Evolutionary conservation across 768 basidiomycete genomes (phyloP).

Genomic region (Strobilomyces dryophilus): DNA sequence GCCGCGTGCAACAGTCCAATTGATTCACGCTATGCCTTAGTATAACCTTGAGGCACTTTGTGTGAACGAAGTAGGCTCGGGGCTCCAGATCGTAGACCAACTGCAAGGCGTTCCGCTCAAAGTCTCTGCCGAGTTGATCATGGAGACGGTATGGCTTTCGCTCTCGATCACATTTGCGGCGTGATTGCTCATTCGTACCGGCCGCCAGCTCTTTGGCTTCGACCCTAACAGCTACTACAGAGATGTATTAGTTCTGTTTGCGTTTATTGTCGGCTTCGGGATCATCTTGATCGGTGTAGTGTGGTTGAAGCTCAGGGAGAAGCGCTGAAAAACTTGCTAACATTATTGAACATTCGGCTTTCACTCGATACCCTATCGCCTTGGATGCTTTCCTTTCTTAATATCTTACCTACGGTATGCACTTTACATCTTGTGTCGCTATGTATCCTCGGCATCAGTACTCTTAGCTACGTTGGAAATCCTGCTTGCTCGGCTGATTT

Average conservation of each 20-base stretch:
- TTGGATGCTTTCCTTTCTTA: too few relatives aligned
- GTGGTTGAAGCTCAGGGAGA: conserved; percentile 73
- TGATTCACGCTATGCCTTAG: conserved; percentile 5
- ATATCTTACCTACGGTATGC: too few relatives aligned
- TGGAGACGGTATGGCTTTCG: conserved; percentile 63
- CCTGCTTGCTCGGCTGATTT: too few relatives aligned
- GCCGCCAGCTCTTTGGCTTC: conserved; percentile 78
- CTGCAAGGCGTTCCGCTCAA: conserved; percentile 79
- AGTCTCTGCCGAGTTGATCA: conserved; percentile 78
- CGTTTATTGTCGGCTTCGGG: conserved; percentile 78
- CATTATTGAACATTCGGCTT: too few relatives aligned
- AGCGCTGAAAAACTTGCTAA: conserved; percentile 41
- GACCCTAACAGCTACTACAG: conserved; percentile 78
- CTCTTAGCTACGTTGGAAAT: too few relatives aligned
- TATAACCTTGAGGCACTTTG: conserved; percentile 80
- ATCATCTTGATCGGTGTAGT: conserved; percentile 70
- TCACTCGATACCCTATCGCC: too few relatives aligned
- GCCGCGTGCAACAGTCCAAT: neutral
- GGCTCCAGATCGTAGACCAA: conserved; percentile 76
- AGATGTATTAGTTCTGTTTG: conserved; percentile 84
- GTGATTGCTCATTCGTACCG: neutral
- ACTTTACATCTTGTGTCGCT: too few relatives aligned
- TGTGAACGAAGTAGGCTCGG: conserved; percentile 90
- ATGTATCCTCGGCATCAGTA: too few relatives aligned
- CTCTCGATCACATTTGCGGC: neutral